phyloP scores from a whole-genome alignment of 108 stramenopile species.

The Aurantiochytrium sp. region DNA sequence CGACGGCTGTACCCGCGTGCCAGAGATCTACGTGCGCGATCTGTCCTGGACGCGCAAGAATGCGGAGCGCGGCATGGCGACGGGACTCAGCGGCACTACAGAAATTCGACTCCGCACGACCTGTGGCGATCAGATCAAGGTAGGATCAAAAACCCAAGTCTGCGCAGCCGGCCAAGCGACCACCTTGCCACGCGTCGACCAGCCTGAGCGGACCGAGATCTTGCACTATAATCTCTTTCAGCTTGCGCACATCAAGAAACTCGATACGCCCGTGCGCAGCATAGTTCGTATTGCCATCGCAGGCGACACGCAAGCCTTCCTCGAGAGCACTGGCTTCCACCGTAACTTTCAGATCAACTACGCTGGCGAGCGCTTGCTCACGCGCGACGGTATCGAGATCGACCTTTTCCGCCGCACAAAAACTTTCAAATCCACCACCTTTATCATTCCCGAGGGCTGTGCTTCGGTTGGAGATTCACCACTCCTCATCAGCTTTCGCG shows the following conservation, averaged over 20 bases:
- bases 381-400: neutral
- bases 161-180: neutral
- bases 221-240: neutral
- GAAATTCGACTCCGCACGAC: neutral
- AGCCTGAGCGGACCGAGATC: neutral
- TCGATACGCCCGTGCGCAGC: neutral
- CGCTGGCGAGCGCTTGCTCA: neutral
- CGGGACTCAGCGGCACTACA: neutral
- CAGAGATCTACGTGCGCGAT: neutral
- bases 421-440: neutral
- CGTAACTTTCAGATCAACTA: neutral
- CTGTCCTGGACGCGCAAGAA: neutral
- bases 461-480: neutral
- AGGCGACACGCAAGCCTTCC: neutral
- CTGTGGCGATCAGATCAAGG: neutral
- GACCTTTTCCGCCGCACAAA: neutral
- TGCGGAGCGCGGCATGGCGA: neutral
- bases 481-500: neutral
- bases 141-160: neutral
- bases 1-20: neutral
- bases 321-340: neutral
- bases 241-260: neutral
- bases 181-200: neutral
- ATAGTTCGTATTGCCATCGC: neutral
- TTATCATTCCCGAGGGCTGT: neutral